These are phyloP conservation scores for Solanum acaule DNA, from an alignment of 257 asterid species.

Conservation along the genomic window DNA sequence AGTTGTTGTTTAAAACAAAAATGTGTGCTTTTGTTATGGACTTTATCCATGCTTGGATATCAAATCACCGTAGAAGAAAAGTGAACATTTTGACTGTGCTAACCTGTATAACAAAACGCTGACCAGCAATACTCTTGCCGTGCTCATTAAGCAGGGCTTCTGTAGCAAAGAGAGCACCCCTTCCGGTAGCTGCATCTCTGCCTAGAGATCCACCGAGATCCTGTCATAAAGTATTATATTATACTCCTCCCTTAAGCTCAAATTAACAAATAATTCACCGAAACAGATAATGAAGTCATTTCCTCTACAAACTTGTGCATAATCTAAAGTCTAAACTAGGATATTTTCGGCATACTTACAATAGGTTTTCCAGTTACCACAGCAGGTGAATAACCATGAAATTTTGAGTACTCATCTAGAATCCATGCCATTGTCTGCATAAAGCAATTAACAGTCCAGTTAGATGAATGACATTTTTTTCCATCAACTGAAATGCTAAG, in stretches of 20 bases:
- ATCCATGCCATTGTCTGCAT: constrained; percentile 69
- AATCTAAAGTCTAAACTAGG: neutral
- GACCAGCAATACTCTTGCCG: constrained; percentile 48
- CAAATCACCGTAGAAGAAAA: neutral
- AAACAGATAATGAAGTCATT: neutral
- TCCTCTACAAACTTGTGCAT: neutral
- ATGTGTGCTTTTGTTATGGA: neutral
- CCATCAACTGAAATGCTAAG: neutral
- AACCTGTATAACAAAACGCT: constrained; percentile 48
- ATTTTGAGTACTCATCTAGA: constrained; percentile 61
- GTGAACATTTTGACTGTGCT: neutral
- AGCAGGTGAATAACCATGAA: constrained; percentile 64
- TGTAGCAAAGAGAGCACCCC: constrained; percentile 53
- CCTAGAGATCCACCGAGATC: constrained; percentile 77
- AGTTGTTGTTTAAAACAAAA: neutral
- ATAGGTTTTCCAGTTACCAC: constrained; percentile 61
- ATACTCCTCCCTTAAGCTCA: neutral
- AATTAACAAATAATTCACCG: neutral
- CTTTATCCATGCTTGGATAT: neutral
- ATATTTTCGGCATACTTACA: constrained; percentile 16
- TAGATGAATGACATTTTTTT: neutral
- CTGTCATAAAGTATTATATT: constrained; percentile 4
- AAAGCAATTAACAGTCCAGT: neutral
- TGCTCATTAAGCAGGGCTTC: constrained; percentile 54
- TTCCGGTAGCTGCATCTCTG: constrained; percentile 66